Base-by-base conservation (phyloP, 495 filamentous ascomycete genomes). In the Stereocaulon alpinum region DNA sequence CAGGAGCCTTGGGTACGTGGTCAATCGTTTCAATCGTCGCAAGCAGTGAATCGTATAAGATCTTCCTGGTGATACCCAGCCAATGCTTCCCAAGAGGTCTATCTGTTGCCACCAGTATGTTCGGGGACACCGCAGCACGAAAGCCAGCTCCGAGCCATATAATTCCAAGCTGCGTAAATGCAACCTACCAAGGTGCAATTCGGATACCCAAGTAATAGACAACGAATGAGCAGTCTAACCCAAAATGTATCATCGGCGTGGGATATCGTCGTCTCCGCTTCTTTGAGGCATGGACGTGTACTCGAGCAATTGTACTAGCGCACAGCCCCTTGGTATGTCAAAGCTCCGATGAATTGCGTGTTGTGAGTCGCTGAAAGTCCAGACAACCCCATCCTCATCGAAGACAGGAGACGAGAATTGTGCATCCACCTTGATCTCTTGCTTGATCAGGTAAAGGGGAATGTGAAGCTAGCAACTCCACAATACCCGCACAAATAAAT, bases 11-110 rank as follows among this genome's bases (percentile, higher is more conserved):
- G 10, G 24, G 11, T 11, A 12, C 22, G 11, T 29, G n/a, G n/a
- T 51, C 57, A 22, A 60, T 45, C 12, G 9, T 53, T 2, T n/a
- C 58, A 30, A 60, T 32, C 0, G 48, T 60, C 49, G 6, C 48
- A 15, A 54, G 30, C 17, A 54, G 58, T n/a, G 45, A 60, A 7
- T 60, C 22, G 34, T 20, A 54, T 14, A 60, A 11, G 29, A 29
- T 42, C 10, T 42, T 45, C 20, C 29, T 9, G 48, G 42, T 29
- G 6, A 47, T 54, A 2, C 45, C 48, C 4, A 60, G 40, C 48
- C 48, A 60, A 42, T 60, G 41, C n/a, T 58, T 40, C 9, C 32
- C 42, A 34, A 34, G 27, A 17, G 29, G 22, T 22, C 14, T 2
- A 2, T 45, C 29, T 7, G 27, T 48, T 2, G 55, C 55, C 42